These are phyloP conservation scores for Phialocephala sp. DNA, from an alignment of 2,329 filamentous ascomycete genomes.

Conservation along the genomic window DNA sequence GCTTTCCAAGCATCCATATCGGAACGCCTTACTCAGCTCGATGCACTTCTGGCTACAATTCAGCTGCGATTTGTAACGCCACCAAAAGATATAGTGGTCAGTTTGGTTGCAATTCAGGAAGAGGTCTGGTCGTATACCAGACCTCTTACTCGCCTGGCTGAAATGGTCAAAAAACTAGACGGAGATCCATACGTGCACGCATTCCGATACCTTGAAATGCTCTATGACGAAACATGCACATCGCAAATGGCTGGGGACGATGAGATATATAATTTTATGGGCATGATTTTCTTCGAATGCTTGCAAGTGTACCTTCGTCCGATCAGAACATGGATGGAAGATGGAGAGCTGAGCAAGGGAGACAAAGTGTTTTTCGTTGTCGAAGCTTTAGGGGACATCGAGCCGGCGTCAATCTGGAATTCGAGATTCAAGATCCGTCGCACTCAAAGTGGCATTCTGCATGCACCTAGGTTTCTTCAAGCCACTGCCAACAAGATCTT, in stretches of 20 bases:
- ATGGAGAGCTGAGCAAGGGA: constrained; percentile 68
- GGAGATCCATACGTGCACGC: constrained; percentile 47
- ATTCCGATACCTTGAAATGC: constrained; percentile 78
- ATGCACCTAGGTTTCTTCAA: constrained; percentile 77
- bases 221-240: constrained; percentile 73
- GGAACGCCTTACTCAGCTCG: constrained; percentile 60
- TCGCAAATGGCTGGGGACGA: constrained; percentile 73
- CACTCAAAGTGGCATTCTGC: constrained; percentile 63
- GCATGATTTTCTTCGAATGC: constrained; percentile 77
- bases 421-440: constrained; percentile 72
- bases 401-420: constrained; percentile 75
- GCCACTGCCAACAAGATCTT: constrained; percentile 76
- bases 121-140: constrained; percentile 60
- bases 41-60: constrained; percentile 61
- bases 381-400: constrained; percentile 59
- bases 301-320: constrained; percentile 83
- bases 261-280: constrained; percentile 65
- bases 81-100: constrained; percentile 62
- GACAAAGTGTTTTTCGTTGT: constrained; percentile 80
- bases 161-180: constrained; percentile 64
- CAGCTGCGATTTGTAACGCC: constrained; percentile 66
- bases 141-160: constrained; percentile 64
- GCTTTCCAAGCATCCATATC: constrained; percentile 38
- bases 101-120: constrained; percentile 65
- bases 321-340: constrained; percentile 83